Base-by-base conservation (phyloP, 2,329 filamentous ascomycete species). In the Botryosphaeria dothidea region DNA sequence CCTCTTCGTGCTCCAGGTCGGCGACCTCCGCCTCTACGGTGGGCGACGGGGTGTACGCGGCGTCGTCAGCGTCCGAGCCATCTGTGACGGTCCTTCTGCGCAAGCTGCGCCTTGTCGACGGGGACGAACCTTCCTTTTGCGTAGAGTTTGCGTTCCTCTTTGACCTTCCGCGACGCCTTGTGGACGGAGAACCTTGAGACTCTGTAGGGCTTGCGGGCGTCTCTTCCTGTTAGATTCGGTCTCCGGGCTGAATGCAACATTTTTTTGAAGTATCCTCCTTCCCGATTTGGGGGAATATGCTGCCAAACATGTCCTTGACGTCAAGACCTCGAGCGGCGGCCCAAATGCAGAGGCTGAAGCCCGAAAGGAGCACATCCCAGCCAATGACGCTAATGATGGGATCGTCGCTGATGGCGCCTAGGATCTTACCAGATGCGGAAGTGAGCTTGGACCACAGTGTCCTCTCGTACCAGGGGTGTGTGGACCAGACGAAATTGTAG, bases 341-440 rank as follows among this genome's bases (percentile, higher is more conserved):
- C 86, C 86, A 89, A 1, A 84, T 65, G 1, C 85, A 81, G n/a
- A 88, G 73, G 64, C 82, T 84, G 15, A 85, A 66, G 1, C 79
- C 78, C 23, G 83, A 85, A 38, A 88, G 77, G 15, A 90, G 71
- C 1, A 87, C 86, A 72, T 90, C 88, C 74, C 83, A 83, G 5
- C 83, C 85, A 0, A 84, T 83, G 19, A 81, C 83, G 21, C 83
- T 82, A 31, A 89, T 82, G 23, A 82, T 83, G 0, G 87, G 86
- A 70, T 90, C 85, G 61, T 84, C 84, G 66, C 79, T 80, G 58
- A 85, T 79, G 1, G 84, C 82, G 45, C 80, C 82, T 27, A 84
- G 77, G 13, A 85, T 74, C 71, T 78, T 81, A 52, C 76, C 78
- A 15, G 83, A 64, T 3, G 82, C 80, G 25, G 75, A 27, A 6